These are phyloP conservation scores for Thraustochytrium sp. DNA, from an alignment of 352 stramenopile species.

Conservation along the genomic window DNA sequence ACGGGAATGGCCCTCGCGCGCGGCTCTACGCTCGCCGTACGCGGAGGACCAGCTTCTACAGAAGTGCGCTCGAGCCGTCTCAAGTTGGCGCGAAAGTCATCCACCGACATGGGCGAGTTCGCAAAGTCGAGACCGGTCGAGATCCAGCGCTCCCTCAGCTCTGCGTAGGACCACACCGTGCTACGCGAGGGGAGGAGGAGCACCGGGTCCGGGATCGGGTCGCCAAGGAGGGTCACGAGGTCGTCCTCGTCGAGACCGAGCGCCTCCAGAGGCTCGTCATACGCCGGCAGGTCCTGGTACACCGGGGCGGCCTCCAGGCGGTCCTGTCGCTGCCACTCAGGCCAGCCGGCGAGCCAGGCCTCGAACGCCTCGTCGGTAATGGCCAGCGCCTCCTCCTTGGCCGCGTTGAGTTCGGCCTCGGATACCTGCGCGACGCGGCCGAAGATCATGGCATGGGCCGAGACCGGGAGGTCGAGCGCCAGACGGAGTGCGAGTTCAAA, in stretches of 20 bases:
- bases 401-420: not conserved
- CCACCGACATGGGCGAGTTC: not conserved
- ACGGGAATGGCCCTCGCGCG: too few relatives aligned
- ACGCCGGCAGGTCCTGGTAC: not conserved
- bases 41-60: too few relatives aligned
- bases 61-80: too few relatives aligned
- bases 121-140: not conserved
- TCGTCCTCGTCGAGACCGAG: not conserved
- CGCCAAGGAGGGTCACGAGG: not conserved
- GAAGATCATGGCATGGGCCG: not conserved
- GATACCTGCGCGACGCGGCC: not conserved
- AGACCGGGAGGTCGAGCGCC: not conserved
- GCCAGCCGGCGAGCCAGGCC: not conserved
- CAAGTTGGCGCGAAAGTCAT: not conserved
- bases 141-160: not conserved
- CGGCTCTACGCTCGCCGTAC: too few relatives aligned
- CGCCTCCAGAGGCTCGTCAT: not conserved
- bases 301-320: not conserved
- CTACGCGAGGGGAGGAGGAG: not conserved
- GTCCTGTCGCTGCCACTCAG: slow-evolving; percentile 29
- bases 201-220: not conserved
- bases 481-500: slow-evolving; percentile 16
- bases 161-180: not conserved
- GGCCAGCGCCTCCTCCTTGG: not conserved
- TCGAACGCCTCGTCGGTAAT: slow-evolving; percentile 18